These are phyloP conservation scores for Marsdenia floribunda DNA, from an alignment of 257 asterid genomes.

Conservation along the genomic window DNA sequence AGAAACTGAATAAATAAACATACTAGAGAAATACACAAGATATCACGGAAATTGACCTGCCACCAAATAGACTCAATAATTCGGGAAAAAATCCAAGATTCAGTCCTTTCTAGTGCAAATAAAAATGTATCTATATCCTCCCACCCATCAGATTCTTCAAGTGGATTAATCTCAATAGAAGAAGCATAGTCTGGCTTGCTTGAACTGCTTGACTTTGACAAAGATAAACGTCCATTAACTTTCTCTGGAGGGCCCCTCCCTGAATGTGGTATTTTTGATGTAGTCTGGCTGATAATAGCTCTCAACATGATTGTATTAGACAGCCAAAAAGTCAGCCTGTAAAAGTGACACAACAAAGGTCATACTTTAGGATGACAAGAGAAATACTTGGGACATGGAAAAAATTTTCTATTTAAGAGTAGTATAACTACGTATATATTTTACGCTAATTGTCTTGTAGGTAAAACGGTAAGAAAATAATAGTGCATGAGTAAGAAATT, in stretches of 20 bases:
- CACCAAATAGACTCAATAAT: conserved; percentile 93
- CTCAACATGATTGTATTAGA: conserved; percentile 87
- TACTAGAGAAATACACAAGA: neutral
- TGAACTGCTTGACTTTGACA: conserved; percentile 15
- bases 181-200: conserved; percentile 13
- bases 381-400: neutral
- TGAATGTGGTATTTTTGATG: conserved; percentile 42
- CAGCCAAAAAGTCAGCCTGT: conserved; percentile 90
- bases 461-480: neutral
- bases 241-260: conserved; percentile 21
- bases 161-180: conserved; percentile 12
- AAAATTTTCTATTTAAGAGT: neutral
- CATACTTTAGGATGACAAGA: conserved; percentile 1
- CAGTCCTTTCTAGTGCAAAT: conserved; percentile 68
- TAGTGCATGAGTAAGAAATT: no score
- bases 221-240: conserved; percentile 4
- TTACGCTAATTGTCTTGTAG: neutral
- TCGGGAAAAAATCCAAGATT: conserved; percentile 88
- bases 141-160: conserved; percentile 37
- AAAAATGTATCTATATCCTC: conserved; percentile 65
- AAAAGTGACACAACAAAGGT: conserved; percentile 12
- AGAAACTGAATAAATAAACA: conserved; percentile 3
- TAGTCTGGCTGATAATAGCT: conserved; percentile 65
- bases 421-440: neutral
- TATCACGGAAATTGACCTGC: conserved; percentile 59